These are phyloP conservation scores for Lichtheimia corymbifera DNA, from an alignment of 371 early-diverging fungal species.

Conservation along the genomic window DNA sequence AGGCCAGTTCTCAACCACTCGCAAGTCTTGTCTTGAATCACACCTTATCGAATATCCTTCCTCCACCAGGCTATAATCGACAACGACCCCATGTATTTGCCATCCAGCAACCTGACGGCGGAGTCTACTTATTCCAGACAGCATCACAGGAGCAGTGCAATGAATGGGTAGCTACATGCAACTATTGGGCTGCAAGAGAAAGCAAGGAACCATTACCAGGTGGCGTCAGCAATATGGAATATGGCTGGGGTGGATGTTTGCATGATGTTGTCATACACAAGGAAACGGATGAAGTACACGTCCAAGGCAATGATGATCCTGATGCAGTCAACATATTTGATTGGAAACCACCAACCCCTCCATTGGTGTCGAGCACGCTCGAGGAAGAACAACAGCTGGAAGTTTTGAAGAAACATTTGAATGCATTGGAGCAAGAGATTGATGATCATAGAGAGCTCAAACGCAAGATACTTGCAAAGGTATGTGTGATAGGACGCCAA, in stretches of 20 bases:
- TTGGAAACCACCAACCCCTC: constrained; percentile 45
- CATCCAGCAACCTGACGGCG: constrained; percentile 79
- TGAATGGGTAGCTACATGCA: constrained; percentile 88
- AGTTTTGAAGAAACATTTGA: constrained; percentile 30
- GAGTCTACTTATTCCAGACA: constrained; percentile 84
- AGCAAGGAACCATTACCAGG: constrained; percentile 86
- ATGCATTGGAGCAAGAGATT: constrained; percentile 36
- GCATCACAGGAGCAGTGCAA: constrained; percentile 61
- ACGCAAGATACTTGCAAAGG: constrained; percentile 38
- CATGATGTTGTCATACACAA: constrained; percentile 35
- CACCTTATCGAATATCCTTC: constrained; percentile 79
- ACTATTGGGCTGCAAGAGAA: constrained; percentile 91
- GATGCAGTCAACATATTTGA: constrained; percentile 32
- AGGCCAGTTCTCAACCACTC: constrained; percentile 28
- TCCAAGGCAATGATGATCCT: constrained; percentile 24
- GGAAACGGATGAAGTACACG: constrained; percentile 38
- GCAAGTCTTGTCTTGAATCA: constrained; percentile 76
- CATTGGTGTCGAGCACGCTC: constrained; percentile 34
- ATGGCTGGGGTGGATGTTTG: constrained; percentile 83
- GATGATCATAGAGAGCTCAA: constrained; percentile 47
- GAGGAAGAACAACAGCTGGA: constrained; percentile 38
- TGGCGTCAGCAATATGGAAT: constrained; percentile 85
- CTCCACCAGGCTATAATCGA: constrained; percentile 81
- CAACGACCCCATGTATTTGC: constrained; percentile 86
- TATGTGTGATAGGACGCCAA: background rate